These are phyloP conservation scores for Didymella keratinophila DNA, from an alignment of 2,329 filamentous ascomycete genomes.

Conservation along the genomic window DNA sequence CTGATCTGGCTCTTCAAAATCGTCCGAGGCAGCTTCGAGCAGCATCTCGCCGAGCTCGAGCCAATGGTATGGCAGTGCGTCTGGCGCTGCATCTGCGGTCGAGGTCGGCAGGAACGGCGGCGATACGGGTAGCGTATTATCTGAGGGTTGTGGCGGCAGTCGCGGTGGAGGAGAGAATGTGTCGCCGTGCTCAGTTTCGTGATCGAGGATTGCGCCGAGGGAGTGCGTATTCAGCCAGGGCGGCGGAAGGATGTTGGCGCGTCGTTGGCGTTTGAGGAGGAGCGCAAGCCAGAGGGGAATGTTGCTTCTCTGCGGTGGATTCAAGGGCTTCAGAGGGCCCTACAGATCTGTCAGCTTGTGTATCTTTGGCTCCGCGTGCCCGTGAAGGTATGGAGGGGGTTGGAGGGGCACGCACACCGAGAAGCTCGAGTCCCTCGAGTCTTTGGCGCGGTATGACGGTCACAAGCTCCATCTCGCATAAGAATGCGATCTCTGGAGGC, in stretches of 20 bases:
- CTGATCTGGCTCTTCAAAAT: conserved; percentile 76
- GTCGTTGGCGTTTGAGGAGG: conserved; percentile 90
- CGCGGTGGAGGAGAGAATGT: conserved; percentile 81
- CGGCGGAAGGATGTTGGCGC: conserved; percentile 91
- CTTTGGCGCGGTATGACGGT: conserved; percentile 91
- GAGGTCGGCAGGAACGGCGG: conserved; percentile 83
- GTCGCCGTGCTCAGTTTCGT: conserved; percentile 77
- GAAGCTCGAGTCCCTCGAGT: conserved; percentile 82
- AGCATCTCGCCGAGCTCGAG: conserved; percentile 88
- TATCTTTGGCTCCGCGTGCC: neutral
- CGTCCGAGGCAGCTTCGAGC: conserved; percentile 83
- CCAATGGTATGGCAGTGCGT: conserved; percentile 92
- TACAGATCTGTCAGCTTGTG: conserved; percentile 51
- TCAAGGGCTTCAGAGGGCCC: conserved; percentile 79
- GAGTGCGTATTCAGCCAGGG: conserved; percentile 84
- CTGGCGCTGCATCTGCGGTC: conserved; percentile 71
- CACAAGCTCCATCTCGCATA: conserved; percentile 97
- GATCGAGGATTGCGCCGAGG: conserved; percentile 77
- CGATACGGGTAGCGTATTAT: conserved; percentile 43
- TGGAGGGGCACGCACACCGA: conserved; percentile 72
- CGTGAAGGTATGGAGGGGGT: conserved; percentile 32
- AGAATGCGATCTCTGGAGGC: conserved; percentile 87
- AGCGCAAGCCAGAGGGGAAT: conserved; percentile 94
- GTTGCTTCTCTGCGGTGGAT: conserved; percentile 79
- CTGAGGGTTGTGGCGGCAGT: conserved; percentile 65